Base-by-base conservation (phyloP, 2,329 filamentous ascomycete genomes). In the Apiospora aurea region DNA sequence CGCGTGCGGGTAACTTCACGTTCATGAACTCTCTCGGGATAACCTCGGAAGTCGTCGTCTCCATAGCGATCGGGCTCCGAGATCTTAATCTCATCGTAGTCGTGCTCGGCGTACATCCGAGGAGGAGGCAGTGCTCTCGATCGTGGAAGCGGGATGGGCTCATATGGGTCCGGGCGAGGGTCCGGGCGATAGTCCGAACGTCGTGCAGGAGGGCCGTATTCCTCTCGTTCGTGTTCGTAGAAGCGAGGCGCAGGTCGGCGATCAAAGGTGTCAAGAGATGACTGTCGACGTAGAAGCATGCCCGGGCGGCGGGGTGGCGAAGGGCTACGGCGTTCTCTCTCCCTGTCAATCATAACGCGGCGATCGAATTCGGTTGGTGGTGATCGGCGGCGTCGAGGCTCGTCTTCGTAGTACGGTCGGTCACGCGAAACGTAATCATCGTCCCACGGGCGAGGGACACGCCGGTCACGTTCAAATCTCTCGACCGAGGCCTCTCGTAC, bases 181-280 rank as follows among this genome's bases (percentile, higher is more conserved):
- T 83, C 86, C 51, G 83, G 83, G 69, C 82, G 84, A 76, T 91
- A 91, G 73, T 93, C 90, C 69, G 91, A 89, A 26, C 87, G 82
- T 71, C 79, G 83, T 34, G 79, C 76, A 11, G 87, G 86, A n/a
- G 87, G 85, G 46, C 84, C 83, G 76, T 86, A 87, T 74, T 89
- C 87, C 57, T 89, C 87, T 51, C 81, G 78, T 49, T 92, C 87
- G 70, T 47, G 34, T 5, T 69, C 68, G 24, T 85, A 86, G 75
- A 86, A 85, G 69, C 80, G 79, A 11, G 82, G 82, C 3, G 82
- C 79, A 1, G 93, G 92, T 41, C 90, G 90, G 68, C 95, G 91
- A 82, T 98, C 95, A 79, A 94, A 97, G 0, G 93, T 97, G 81
- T 97, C 95, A 51, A 97, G 87, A 70, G 94, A 97, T 18, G 94